A percentile compares a stretch with the other conserved stretches of the same genome.
phyloP scores from a whole-genome alignment of 148 eudicot genomes.

The Linanthus parryae region DNA sequence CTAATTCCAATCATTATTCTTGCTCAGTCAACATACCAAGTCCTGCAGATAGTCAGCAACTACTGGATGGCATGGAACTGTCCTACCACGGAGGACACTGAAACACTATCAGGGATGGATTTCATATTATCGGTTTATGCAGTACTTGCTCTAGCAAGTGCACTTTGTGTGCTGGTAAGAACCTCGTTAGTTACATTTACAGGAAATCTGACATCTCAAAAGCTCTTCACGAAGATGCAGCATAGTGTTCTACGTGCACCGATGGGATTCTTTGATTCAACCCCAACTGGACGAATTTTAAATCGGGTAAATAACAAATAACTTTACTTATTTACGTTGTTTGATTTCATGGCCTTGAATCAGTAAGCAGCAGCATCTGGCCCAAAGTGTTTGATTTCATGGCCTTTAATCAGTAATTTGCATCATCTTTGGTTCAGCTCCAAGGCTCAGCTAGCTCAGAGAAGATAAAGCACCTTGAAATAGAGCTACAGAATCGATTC shows the following conservation, averaged over 20 bases:
- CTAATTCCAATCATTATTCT: slow-evolving; percentile 71
- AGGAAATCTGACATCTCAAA: slow-evolving; percentile 66
- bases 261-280: slow-evolving; percentile 96
- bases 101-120: slow-evolving; percentile 45
- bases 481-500: no score
- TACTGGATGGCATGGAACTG: slow-evolving; percentile 99
- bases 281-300: slow-evolving; percentile 88
- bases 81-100: slow-evolving; percentile 47
- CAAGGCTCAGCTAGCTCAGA: no score
- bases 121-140: slow-evolving; percentile 55
- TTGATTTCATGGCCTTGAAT: no score
- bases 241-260: slow-evolving; percentile 71
- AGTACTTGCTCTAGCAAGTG: slow-evolving; percentile 65
- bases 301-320: slow-evolving; percentile 69
- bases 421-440: no score
- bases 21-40: slow-evolving; percentile 76
- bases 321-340: no score
- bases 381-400: no score
- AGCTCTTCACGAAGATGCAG: slow-evolving; percentile 73
- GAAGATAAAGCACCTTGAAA: no score
- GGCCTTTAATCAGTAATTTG: no score
- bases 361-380: no score
- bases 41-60: slow-evolving; percentile 77
- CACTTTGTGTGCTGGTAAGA: slow-evolving; percentile 66
- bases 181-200: slow-evolving; percentile 56